Percentiles rank a stretch among this genome's conserved stretches.
Evolutionary conservation across 73 alveolate species (phyloP).

Genomic region (Paramecium sexaurelia): DNA sequence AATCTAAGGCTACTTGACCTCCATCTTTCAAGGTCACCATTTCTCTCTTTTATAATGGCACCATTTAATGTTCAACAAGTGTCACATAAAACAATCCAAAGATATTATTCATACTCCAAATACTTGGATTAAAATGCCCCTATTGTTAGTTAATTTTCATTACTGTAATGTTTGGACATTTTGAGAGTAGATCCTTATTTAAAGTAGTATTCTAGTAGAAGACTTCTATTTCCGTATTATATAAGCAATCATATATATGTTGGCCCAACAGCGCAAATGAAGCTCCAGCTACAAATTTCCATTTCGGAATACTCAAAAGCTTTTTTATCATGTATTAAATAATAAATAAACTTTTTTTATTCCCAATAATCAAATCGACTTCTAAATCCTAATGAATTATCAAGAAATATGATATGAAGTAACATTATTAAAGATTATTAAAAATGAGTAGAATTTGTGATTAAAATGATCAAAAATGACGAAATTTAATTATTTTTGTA

Average conservation of each 20-base stretch:
- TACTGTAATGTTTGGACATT: not conserved
- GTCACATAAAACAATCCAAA: constrained; percentile 30
- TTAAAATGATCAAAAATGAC: not conserved
- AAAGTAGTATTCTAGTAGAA: not conserved
- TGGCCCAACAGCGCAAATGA: not conserved
- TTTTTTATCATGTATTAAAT: constrained; percentile 6
- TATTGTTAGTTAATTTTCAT: not conserved
- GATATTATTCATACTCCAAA: not conserved
- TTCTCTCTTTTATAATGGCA: constrained; percentile 8
- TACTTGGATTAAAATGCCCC: constrained; percentile 51
- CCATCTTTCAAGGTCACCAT: constrained; percentile 27
- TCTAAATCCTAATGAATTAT: not conserved
- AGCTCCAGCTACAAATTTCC: not conserved
- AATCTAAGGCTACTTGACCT: constrained; percentile 53
- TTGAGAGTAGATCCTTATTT: not conserved
- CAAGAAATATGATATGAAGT: not conserved
- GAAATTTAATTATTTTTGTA: not conserved
- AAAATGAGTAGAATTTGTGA: not conserved
- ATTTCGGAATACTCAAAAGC: constrained; percentile 6
- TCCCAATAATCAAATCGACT: not conserved
- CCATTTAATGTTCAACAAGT: constrained; percentile 29
- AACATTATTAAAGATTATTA: no score
- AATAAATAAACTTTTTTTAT: not conserved
- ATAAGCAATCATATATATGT: constrained; percentile 16
- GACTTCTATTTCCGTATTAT: constrained; percentile 25